A percentile compares a stretch with the other conserved stretches of the same genome.
Evolutionary conservation across 768 basidiomycete genomes (phyloP).

Genomic region (Amanita molliuscula): DNA sequence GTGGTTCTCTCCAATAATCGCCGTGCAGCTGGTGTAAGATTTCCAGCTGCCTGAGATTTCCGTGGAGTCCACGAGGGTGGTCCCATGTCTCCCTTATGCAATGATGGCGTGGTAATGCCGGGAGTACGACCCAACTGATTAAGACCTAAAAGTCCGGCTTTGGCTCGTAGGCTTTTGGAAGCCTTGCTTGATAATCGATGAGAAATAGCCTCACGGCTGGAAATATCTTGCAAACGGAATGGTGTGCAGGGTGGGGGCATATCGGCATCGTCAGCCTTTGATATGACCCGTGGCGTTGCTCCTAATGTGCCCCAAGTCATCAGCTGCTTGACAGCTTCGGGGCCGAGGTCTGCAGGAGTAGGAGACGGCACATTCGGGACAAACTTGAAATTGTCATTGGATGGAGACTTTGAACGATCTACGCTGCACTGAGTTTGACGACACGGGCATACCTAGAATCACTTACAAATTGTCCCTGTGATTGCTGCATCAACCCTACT

Average conservation of each 20-base stretch:
- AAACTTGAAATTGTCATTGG: conserved; percentile 52
- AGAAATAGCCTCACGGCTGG: conserved; percentile 74
- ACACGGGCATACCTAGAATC: conserved; percentile 6
- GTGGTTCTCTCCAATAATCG: conserved; percentile 66
- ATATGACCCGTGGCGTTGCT: conserved; percentile 84
- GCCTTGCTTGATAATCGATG: conserved; percentile 77
- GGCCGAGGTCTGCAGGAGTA: conserved; percentile 70
- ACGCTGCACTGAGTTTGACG: not conserved
- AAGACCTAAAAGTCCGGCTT: conserved; percentile 53
- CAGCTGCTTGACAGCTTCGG: conserved; percentile 78
- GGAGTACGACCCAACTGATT: conserved; percentile 22
- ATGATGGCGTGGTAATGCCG: conserved; percentile 21
- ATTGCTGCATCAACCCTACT: conserved; percentile 92
- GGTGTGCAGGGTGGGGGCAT: conserved; percentile 43
- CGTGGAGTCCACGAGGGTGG: conserved; percentile 77
- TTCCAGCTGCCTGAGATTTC: conserved; percentile 59
- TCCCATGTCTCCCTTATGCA: conserved; percentile 52
- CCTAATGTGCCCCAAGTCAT: conserved; percentile 97
- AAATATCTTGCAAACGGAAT: conserved; percentile 71
- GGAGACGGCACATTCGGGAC: conserved; percentile 85
- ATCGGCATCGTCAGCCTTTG: conserved; percentile 46
- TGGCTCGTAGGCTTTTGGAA: conserved; percentile 67
- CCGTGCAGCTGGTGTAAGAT: conserved; percentile 79
- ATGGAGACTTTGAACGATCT: conserved; percentile 60
- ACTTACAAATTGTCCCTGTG: conserved; percentile 80